Base-by-base conservation (phyloP, 2,329 filamentous ascomycete species). In the Pezicula neosporulosa region DNA sequence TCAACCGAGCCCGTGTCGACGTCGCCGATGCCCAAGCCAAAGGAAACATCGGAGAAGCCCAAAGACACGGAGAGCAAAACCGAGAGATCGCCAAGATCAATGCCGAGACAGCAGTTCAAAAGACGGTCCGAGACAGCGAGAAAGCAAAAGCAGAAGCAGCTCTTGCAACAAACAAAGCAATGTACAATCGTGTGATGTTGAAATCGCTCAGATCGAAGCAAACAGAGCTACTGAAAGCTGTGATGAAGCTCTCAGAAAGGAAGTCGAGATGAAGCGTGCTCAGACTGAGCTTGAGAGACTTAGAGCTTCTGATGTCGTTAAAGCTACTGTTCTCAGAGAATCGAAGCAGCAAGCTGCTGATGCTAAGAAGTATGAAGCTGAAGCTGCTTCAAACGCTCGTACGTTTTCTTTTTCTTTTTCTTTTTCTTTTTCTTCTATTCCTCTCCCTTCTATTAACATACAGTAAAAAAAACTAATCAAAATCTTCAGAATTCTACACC, bases 81-180 rank as follows among this genome's bases (percentile, higher is more conserved):
- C 88, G 91, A 49, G 87, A 92, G 64, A 88, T 95, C 39, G 89
- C 89, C 60, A 93, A 91, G 74, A 95, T 95, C 71, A 83, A 92
- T 68, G 89, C 89, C 57, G 83, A 89, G 60, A 93, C 89, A 1
- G 88, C 89, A 1, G 87, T 93, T 1, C 79, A 89, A 53, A 90
- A 92, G 73, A 92, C 89, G 1, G 83, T 91, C 65, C 85, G 88
- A 28, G 89, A 91, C 64, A 85, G 87, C 44, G 87, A 93, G 71
- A 89, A 90, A 55, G 86, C 87, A 4, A 71, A 80, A 44, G 90
- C 90, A 41, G 89, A 94, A 65, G 87, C 89, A 10, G 83, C 84
- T 49, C 80, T 95, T 48, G 81, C 83, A 36, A 89, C 86, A 16
- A 79, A 83, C 59, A 84, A 91, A 69, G 87, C 89, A 1, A 78